Evolutionary conservation across 2,329 filamentous ascomycete species (phyloP).

Genomic region (Phaeosphaeria sp.): DNA sequence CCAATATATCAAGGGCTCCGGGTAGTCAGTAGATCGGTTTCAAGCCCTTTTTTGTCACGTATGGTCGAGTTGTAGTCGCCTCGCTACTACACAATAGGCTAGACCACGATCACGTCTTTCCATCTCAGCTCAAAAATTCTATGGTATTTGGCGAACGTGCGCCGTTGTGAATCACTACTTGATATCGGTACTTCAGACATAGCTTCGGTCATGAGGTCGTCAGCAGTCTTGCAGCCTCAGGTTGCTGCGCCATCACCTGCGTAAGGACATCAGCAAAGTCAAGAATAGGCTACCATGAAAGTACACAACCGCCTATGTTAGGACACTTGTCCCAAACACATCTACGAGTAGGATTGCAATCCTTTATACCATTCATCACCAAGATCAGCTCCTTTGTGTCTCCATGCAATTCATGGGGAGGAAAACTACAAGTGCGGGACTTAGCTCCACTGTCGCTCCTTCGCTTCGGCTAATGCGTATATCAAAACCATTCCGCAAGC

Average conservation of each 20-base stretch:
- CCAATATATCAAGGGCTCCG: neutral
- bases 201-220: neutral
- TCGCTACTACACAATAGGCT: neutral
- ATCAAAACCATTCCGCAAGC: slow-evolving; percentile 9
- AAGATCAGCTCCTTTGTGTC: no score
- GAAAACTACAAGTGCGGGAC: no score
- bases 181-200: neutral
- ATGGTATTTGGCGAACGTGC: neutral
- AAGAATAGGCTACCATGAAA: neutral
- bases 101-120: neutral
- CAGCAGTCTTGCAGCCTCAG: neutral
- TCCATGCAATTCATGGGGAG: no score
- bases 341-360: no score
- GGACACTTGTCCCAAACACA: neutral
- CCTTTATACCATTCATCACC: no score
- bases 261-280: neutral
- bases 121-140: neutral
- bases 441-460: neutral
- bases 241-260: neutral
- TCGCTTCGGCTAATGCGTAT: neutral
- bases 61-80: neutral
- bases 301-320: neutral
- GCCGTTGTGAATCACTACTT: neutral
- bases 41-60: neutral
- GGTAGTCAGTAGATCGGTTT: neutral